phyloP scores from a whole-genome alignment of 192 early-diverging fungal genomes.

The Piromyces finnis region DNA sequence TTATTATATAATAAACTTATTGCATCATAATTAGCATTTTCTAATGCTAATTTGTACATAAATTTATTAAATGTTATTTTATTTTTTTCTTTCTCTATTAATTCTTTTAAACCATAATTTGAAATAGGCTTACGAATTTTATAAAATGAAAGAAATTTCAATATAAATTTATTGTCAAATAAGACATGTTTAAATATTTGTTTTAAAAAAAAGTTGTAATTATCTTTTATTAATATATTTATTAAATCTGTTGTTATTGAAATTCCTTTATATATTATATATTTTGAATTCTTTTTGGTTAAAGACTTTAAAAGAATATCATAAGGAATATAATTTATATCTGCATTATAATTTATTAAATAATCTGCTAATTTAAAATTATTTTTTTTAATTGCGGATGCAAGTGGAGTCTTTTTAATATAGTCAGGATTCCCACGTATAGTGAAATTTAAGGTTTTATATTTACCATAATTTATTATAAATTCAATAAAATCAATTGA shows the following conservation, averaged over 20 bases:
- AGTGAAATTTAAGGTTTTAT: background rate
- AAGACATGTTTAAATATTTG: background rate
- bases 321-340: background rate
- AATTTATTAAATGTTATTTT: background rate
- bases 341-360: background rate
- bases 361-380: background rate
- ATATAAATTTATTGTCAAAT: background rate
- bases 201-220: background rate
- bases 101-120: background rate
- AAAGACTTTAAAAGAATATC: background rate
- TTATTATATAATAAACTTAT: background rate
- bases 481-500: background rate
- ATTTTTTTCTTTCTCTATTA: background rate
- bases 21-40: background rate
- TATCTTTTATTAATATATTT: background rate
- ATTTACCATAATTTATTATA: background rate
- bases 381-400: background rate
- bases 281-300: background rate
- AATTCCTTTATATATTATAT: background rate
- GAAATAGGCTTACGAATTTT: background rate
- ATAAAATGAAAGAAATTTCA: background rate
- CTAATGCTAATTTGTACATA: background rate
- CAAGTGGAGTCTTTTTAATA: background rate
- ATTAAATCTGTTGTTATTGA: background rate
- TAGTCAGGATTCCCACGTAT: background rate